Evolutionary conservation across 2,329 filamentous ascomycete species (phyloP).

Genomic region (Colletotrichum siamense): DNA sequence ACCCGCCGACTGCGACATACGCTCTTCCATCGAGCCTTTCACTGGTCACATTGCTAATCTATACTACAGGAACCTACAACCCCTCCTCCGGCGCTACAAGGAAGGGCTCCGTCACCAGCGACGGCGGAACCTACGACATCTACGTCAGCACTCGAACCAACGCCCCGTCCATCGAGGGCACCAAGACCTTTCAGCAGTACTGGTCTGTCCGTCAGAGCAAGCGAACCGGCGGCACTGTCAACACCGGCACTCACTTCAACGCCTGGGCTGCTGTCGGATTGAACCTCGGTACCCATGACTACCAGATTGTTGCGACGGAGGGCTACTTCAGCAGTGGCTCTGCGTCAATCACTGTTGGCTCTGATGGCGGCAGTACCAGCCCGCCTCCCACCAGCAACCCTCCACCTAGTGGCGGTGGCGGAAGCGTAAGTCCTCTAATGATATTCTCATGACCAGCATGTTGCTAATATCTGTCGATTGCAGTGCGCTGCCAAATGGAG

Average conservation of each 20-base stretch:
- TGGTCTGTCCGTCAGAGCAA: constrained; percentile 54
- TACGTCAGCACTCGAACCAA: constrained; percentile 53
- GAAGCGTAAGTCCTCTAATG: neutral
- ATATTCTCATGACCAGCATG: rapidly evolving
- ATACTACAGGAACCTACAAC: constrained; percentile 2
- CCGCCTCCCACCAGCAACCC: constrained; percentile 1
- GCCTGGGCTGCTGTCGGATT: constrained; percentile 56
- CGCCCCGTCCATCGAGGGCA: constrained; percentile 59
- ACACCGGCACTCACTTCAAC: constrained; percentile 56
- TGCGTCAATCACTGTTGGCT: constrained; percentile 25
- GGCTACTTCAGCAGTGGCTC: constrained; percentile 44
- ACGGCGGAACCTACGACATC: constrained; percentile 59
- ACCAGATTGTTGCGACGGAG: constrained; percentile 58
- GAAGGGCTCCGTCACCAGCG: constrained; percentile 55
- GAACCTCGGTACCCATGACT: constrained; percentile 55
- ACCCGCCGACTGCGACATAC: too few species aligned
- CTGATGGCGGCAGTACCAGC: neutral
- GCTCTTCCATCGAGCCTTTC: too few species aligned
- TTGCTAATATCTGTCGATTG: neutral
- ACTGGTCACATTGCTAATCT: too few species aligned
- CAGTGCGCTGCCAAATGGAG: constrained; percentile 25
- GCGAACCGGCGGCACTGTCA: constrained; percentile 58
- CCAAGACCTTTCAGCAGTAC: constrained; percentile 59
- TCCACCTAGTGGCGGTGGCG: neutral
- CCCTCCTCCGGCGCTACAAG: constrained; percentile 30